Conservation (phyloP, 2,329 filamentous ascomycete genomes). For the Penicillium olsonii region DNA sequence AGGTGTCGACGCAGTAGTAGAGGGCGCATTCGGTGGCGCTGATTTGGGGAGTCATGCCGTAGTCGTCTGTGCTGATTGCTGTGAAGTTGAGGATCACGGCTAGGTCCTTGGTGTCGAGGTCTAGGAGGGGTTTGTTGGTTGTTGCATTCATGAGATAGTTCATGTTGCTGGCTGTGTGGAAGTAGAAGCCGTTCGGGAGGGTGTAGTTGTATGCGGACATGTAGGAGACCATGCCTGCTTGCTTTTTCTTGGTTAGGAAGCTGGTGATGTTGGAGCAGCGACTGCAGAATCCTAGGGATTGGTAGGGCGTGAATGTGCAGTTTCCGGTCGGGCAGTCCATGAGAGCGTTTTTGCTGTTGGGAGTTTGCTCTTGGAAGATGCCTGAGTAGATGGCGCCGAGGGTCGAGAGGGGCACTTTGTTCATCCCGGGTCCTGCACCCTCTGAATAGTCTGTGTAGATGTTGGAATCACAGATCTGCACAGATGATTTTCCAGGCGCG, state of each 20-base stretch:
- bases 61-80: constrained; percentile 19
- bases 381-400: constrained; percentile 34
- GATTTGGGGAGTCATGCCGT: constrained; percentile 14
- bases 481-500: constrained; percentile 12
- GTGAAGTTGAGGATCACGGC: constrained; percentile 26
- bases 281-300: constrained; percentile 34
- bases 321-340: constrained; percentile 35
- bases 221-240: background rate
- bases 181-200: constrained; percentile 21
- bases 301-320: constrained; percentile 33
- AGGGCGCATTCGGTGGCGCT: constrained; percentile 26
- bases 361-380: constrained; percentile 23
- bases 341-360: constrained; percentile 18
- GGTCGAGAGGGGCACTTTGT: constrained; percentile 25
- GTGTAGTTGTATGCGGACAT: constrained; percentile 18
- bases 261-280: constrained; percentile 24
- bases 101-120: constrained; percentile 12
- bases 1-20: constrained; percentile 27
- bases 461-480: constrained; percentile 25
- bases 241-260: constrained; percentile 4
- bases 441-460: constrained; percentile 22
- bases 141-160: constrained; percentile 26
- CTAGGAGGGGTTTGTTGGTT: constrained; percentile 8
- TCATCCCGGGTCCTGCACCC: constrained; percentile 23
- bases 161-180: constrained; percentile 13